Percentiles rank a stretch among this genome's conserved stretches.
Evolutionary conservation across 2,329 filamentous ascomycete genomes (phyloP).

Genomic region (Curvularia eragrostidis): DNA sequence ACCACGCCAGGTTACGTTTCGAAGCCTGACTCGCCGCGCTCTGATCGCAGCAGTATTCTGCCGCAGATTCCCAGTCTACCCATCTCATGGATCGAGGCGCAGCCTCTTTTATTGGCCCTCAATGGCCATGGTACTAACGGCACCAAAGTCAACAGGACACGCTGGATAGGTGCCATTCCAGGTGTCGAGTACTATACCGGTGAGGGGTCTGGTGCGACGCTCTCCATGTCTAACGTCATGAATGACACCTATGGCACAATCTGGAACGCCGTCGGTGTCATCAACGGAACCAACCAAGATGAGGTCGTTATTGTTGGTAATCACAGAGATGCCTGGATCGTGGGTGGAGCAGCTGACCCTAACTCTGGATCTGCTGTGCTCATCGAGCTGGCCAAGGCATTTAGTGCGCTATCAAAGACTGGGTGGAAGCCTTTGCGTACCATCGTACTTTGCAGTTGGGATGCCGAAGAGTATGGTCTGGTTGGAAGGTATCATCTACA

Average conservation of each 20-base stretch:
- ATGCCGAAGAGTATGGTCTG: constrained; percentile 52
- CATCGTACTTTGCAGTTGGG: constrained; percentile 55
- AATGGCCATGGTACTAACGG: constrained; percentile 78
- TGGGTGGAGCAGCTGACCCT: constrained; percentile 61
- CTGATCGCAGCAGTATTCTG: constrained; percentile 68
- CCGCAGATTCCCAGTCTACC: constrained; percentile 85
- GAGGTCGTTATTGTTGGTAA: constrained; percentile 63
- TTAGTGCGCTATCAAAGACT: constrained; percentile 55
- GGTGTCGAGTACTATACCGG: constrained; percentile 46
- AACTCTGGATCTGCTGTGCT: constrained; percentile 60
- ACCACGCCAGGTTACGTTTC: constrained; percentile 72
- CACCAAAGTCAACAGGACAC: constrained; percentile 48
- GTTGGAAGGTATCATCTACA: constrained; percentile 39
- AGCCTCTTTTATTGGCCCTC: constrained; percentile 80
- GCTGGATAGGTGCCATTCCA: constrained; percentile 48
- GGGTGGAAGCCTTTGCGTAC: constrained; percentile 62
- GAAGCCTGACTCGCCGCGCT: constrained; percentile 76
- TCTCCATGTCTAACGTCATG: constrained; percentile 69
- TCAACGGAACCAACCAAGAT: constrained; percentile 68
- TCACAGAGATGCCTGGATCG: constrained; percentile 62
- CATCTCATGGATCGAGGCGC: constrained; percentile 80
- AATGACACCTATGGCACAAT: constrained; percentile 81
- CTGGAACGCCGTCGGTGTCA: constrained; percentile 76
- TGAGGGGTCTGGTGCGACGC: constrained; percentile 60
- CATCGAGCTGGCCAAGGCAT: constrained; percentile 59